phyloP scores from a whole-genome alignment of 352 stramenopile species.

The Phytophthora quininea region DNA sequence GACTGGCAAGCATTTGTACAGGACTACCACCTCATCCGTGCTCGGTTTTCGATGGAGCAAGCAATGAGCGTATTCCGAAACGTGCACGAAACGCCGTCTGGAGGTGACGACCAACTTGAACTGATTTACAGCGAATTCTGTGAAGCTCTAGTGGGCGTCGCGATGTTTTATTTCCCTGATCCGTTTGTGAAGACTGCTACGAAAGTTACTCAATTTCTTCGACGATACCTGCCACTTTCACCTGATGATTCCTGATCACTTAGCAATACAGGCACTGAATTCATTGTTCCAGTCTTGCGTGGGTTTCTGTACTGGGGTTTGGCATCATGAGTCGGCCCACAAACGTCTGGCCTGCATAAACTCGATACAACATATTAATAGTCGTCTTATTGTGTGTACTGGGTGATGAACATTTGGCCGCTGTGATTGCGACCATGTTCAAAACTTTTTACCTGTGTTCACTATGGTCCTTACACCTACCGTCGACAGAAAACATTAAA shows the following conservation, averaged over 20 bases:
- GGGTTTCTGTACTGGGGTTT: too few species aligned
- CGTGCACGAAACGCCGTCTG: conserved; percentile 55
- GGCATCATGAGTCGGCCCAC: too few species aligned
- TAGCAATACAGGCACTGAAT: too few species aligned
- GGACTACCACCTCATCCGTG: conserved; percentile 71
- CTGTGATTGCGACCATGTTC: too few species aligned
- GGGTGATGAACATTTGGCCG: too few species aligned
- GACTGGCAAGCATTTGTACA: conserved; percentile 77
- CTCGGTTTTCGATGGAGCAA: conserved; percentile 64
- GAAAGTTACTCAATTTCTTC: conserved; percentile 75
- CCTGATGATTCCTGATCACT: conserved; percentile 62
- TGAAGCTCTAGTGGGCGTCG: conserved; percentile 63
- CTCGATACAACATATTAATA: too few species aligned
- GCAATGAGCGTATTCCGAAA: conserved; percentile 66
- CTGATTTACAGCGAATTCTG: conserved; percentile 82
- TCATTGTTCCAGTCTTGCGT: too few species aligned
- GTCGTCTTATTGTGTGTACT: too few species aligned
- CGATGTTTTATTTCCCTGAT: conserved; percentile 64
- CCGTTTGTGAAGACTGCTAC: conserved; percentile 62
- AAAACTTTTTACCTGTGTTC: too few species aligned
- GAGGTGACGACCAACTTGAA: conserved; percentile 50
- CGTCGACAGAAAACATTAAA: too few species aligned
- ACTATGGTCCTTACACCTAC: too few species aligned
- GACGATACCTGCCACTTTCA: conserved; percentile 65
- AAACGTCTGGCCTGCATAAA: too few species aligned